Evolutionary conservation across 2,329 filamentous ascomycete genomes (phyloP).

Genomic region (Penicillium sp.): DNA sequence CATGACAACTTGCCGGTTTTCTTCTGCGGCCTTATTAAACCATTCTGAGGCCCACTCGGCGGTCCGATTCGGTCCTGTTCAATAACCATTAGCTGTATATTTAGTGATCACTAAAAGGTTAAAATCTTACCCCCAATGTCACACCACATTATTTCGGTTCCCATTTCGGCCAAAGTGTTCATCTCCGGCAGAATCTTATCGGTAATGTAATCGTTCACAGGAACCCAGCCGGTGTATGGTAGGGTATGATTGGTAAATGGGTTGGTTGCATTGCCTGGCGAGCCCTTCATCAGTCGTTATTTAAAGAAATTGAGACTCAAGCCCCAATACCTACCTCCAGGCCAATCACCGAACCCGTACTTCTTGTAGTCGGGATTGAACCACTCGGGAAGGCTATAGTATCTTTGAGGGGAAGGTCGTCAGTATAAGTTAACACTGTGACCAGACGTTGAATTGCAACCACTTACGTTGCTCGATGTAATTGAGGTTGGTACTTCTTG

Average conservation of each 20-base stretch:
- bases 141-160: slow-evolving; percentile 52
- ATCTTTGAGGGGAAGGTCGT: slow-evolving; percentile 13
- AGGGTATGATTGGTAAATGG: slow-evolving; percentile 46
- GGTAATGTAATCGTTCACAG: slow-evolving; percentile 42
- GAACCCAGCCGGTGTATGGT: slow-evolving; percentile 48
- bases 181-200: slow-evolving; percentile 49
- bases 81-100: background rate
- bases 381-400: slow-evolving; percentile 51
- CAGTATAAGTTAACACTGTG: background rate
- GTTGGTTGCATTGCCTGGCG: slow-evolving; percentile 42
- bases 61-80: slow-evolving; percentile 42
- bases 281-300: background rate
- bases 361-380: slow-evolving; percentile 46
- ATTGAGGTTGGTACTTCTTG: slow-evolving; percentile 43
- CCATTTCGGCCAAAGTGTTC: slow-evolving; percentile 44
- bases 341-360: slow-evolving; percentile 43
- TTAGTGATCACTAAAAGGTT: background rate
- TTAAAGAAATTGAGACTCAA: background rate
- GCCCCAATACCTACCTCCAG: slow-evolving; percentile 11
- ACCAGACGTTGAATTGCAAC: background rate
- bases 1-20: slow-evolving; percentile 54
- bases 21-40: slow-evolving; percentile 42
- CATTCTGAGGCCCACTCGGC: slow-evolving; percentile 44
- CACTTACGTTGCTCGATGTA: slow-evolving; percentile 40
- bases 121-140: slow-evolving; percentile 36